These are phyloP conservation scores for Linnemannia hyalina DNA, from an alignment of 192 early-diverging fungal genomes.

Conservation along the genomic window DNA sequence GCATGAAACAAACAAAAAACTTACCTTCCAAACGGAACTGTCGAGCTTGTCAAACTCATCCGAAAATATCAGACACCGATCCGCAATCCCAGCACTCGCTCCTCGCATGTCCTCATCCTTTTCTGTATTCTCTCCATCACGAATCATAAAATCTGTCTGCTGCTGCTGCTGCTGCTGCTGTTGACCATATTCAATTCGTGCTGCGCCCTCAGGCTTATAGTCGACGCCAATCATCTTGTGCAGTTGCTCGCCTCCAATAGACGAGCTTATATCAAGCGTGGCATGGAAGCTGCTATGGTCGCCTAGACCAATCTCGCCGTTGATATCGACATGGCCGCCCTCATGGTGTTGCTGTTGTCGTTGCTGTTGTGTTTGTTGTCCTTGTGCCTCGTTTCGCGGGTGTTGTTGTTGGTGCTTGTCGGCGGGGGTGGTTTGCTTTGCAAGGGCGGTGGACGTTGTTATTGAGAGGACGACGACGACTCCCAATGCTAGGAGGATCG, in stretches of 20 bases:
- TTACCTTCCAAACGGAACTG: constrained; percentile 40
- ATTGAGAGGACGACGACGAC: not conserved
- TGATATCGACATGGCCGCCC: not conserved
- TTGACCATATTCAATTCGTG: constrained; percentile 5
- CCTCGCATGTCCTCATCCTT: not conserved
- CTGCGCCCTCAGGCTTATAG: constrained; percentile 3
- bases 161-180: not conserved
- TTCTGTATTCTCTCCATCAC: not conserved
- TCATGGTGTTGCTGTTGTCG: not conserved
- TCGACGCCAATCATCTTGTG: constrained; percentile 44
- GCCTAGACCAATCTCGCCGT: not conserved
- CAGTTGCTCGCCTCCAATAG: not conserved
- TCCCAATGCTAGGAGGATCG: constrained; percentile 1
- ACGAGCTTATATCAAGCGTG: not conserved
- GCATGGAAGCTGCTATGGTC: not conserved
- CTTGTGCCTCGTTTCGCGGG: not conserved
- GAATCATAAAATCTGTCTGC: not conserved
- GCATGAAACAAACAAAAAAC: not conserved
- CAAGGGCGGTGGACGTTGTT: not conserved
- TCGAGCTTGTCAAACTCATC: constrained; percentile 54
- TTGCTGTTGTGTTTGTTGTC: not conserved
- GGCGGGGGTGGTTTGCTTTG: not conserved
- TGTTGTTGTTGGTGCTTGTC: not conserved
- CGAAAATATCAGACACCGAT: constrained; percentile 24
- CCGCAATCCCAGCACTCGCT: not conserved